Evolutionary conservation across 2,329 filamentous ascomycete genomes (phyloP), one percentile per base, ranked within the genome.

Genomic region (Hymenoscyphus infarciens): DNA sequence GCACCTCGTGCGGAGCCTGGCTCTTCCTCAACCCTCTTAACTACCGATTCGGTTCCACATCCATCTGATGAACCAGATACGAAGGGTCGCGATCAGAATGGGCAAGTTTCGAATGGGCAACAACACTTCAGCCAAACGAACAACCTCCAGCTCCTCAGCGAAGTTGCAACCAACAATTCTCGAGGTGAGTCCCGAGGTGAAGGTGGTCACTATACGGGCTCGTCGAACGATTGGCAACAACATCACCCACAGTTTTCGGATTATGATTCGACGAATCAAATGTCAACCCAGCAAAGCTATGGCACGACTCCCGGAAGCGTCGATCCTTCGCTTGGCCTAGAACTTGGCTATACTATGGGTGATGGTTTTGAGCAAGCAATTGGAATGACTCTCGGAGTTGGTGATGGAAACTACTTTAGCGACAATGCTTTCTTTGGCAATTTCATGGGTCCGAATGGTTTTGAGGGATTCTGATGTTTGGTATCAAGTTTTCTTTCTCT

Each of bases 111-210:
- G 59, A 64, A 59, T 64, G 64, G 55, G 19, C 70, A 68, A 63
- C 66, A 70, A 58, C 52, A 67, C 49, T 74, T 71, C 56, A 72
- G 69, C 60, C 69, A 72, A 45, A 65, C 70, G 4, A 75, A 74
- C 56, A 77, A 74, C 1, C 71, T 77, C n/a, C 75, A 76, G 56
- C 66, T 77, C 38, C 70, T 77, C 11, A 75, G 75, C 61, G 78
- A 80, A 66, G 77, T 79, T 7, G 76, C 75, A 33, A 75, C 74
- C 0, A 71, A 73, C 22, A 73, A 72, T 49, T 72, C 74, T 16
- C 68, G 71, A 55, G 66, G 64, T 15, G 70, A 72, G 39, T 52
- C 69, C 29, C 66, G 64, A 16, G 57, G 66, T 33, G 69, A 68
- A 22, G 68, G 56, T 45, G 67, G 60, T 31, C 69, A 70, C 35